Evolutionary conservation across 768 basidiomycete species (phyloP).

Genomic region (Suillus luteus): DNA sequence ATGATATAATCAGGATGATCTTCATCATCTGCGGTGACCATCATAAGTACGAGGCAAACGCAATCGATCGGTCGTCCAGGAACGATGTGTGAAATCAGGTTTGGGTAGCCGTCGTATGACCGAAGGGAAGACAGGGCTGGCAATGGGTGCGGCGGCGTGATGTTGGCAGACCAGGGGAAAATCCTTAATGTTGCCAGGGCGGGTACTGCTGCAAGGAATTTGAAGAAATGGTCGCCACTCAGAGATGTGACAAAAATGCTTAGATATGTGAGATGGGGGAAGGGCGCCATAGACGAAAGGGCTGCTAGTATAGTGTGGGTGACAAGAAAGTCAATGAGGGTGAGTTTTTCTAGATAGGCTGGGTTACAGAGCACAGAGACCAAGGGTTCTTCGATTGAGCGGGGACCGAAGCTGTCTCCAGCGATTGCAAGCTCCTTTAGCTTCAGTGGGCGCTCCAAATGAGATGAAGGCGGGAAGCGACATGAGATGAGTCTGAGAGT

Average conservation of each 20-base stretch:
- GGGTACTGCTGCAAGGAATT: background rate
- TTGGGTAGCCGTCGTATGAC: conserved; percentile 1
- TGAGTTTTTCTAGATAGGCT: conserved; percentile 6
- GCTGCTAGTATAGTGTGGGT: background rate
- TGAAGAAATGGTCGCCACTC: background rate
- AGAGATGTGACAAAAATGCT: background rate
- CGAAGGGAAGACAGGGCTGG: conserved; percentile 7
- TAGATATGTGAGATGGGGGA: conserved; percentile 3
- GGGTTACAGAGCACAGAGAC: conserved; percentile 3
- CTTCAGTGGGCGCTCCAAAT: background rate
- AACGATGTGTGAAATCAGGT: background rate
- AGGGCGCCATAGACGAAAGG: background rate
- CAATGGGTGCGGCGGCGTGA: background rate
- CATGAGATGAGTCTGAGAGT: conserved; percentile 2
- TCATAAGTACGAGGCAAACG: background rate
- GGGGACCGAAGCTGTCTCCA: background rate
- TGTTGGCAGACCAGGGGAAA: conserved; percentile 2
- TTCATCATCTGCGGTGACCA: background rate
- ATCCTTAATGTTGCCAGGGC: background rate
- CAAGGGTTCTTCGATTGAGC: background rate
- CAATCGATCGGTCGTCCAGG: conserved; percentile 7
- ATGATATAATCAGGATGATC: background rate
- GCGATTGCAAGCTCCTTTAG: conserved; percentile 4
- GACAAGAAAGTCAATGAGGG: background rate
- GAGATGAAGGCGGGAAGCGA: background rate